Evolutionary conservation across 345 rosid genomes (phyloP), one percentile per base, ranked within the genome.

Genomic region (Lumnitzera racemosa): DNA sequence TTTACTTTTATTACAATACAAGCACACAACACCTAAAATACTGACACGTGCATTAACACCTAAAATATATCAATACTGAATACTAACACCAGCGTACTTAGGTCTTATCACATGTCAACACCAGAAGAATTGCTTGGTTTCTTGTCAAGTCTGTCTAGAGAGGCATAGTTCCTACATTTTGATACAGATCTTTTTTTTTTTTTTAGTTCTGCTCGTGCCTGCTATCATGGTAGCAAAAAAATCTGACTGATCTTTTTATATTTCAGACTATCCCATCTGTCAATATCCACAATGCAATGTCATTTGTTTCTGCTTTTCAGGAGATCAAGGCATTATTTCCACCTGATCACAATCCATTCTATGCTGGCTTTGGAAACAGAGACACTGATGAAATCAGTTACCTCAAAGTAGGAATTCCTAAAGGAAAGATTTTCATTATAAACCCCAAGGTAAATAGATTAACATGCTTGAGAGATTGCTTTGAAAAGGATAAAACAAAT

Each of bases 291-390:
- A 31, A 15, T 63, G 55, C 24, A 16, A 31, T 23, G 57, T 36
- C 17, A 59, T 51, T 53, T 36, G 71, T 56, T 64, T 47, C 43
- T 64, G 10, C 31, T 46, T 55, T 55, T 14, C 90, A 94, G 99
- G 95, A 81, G 47, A 94, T 94, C 76, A 83, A 69, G 61, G 90
- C 81, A 1, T 77, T 94, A 78, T 94, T 90, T 77, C 99, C 99
- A 71, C 56, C 81, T 0, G 97, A 94, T 56, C 74, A 74, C 88
- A 88, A 83, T 64, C 99, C 99, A 2, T 94, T 94, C 80, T 94
- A 94, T 69, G 99, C 99, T 71, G 99, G 99, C 61, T 94, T 94
- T 72, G 99, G 99, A 62, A 94, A 94, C 67, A 80, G 99, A 81
- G 79, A 88, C 74, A 94, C 99, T 1, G 99, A 94, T 69, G 99